Conservation (phyloP, 2,329 filamentous ascomycete genomes). For the Fusarium palustre region DNA sequence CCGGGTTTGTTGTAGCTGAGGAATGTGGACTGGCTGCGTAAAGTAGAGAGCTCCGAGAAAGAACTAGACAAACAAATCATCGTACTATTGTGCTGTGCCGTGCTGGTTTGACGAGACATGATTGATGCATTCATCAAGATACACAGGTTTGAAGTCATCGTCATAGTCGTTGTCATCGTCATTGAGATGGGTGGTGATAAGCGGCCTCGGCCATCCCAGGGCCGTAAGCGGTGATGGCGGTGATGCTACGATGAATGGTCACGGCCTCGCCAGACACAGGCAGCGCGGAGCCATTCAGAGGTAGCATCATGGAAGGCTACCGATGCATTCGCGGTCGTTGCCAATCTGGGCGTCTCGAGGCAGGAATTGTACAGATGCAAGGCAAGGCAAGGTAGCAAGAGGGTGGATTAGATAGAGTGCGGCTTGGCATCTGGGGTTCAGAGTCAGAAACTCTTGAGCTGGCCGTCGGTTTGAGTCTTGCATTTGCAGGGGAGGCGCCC, state of each 20-base stretch:
- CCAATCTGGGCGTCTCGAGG: constrained; percentile 36
- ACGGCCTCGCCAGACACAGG: constrained; percentile 8
- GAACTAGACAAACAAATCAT: background rate
- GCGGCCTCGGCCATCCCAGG: constrained; percentile 8
- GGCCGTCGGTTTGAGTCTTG: constrained; percentile 36
- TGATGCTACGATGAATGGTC: constrained; percentile 29
- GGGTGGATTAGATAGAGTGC: constrained; percentile 4
- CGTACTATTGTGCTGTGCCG: background rate
- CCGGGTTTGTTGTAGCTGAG: constrained; percentile 28
- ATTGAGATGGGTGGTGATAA: constrained; percentile 18
- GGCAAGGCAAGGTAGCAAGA: background rate
- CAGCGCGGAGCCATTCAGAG: constrained; percentile 1
- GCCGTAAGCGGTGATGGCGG: constrained; percentile 33
- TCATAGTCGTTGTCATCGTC: background rate
- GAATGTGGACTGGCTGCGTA: constrained; percentile 21
- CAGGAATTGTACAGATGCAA: constrained; percentile 5
- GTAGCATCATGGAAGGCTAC: constrained; percentile 11
- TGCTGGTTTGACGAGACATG: constrained; percentile 6
- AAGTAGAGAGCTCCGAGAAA: constrained; percentile 5
- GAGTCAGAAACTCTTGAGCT: constrained; percentile 17
- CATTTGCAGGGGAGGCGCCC: constrained; percentile 17
- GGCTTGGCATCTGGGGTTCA: constrained; percentile 33
- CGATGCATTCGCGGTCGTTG: constrained; percentile 46
- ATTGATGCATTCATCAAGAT: constrained; percentile 9
- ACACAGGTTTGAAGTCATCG: constrained; percentile 2